Conservation (phyloP, 225 moss, liverwort and hornwort species). For the Climacium dendroides region DNA sequence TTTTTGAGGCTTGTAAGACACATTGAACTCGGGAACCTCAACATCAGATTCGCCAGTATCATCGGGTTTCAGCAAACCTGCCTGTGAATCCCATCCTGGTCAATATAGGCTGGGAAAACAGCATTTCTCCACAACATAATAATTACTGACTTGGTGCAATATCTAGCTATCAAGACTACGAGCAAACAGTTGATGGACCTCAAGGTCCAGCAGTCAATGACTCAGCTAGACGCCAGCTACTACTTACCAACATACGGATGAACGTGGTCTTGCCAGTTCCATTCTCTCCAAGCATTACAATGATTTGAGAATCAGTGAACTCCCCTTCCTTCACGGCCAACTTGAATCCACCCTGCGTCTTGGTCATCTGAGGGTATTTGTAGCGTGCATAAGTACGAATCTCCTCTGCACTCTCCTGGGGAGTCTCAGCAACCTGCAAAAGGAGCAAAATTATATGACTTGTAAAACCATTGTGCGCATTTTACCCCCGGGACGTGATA, state of each 20-base stretch:
- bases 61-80: conserved; percentile 85
- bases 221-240: neutral
- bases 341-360: conserved; percentile 92
- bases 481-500: neutral
- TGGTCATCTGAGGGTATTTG: conserved; percentile 81
- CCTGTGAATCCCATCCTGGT: conserved; percentile 25
- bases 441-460: neutral
- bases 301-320: conserved; percentile 96
- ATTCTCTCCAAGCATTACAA: conserved; percentile 98
- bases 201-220: neutral
- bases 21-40: conserved; percentile 94
- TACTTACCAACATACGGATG: conserved; percentile 90
- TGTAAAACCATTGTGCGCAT: neutral
- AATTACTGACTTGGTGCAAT: neutral
- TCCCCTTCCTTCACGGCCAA: conserved; percentile 86
- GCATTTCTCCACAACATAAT: neutral
- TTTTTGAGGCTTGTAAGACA: conserved; percentile 96
- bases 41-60: conserved; percentile 37
- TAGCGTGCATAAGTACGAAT: conserved; percentile 86
- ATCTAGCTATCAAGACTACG: neutral
- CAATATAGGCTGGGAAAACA: neutral
- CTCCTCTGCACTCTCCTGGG: conserved; percentile 95
- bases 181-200: neutral
- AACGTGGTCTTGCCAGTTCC: conserved; percentile 97
- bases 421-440: conserved; percentile 84